Conservation (phyloP, 345 rosid genomes). For the Limnanthes douglasii region DNA sequence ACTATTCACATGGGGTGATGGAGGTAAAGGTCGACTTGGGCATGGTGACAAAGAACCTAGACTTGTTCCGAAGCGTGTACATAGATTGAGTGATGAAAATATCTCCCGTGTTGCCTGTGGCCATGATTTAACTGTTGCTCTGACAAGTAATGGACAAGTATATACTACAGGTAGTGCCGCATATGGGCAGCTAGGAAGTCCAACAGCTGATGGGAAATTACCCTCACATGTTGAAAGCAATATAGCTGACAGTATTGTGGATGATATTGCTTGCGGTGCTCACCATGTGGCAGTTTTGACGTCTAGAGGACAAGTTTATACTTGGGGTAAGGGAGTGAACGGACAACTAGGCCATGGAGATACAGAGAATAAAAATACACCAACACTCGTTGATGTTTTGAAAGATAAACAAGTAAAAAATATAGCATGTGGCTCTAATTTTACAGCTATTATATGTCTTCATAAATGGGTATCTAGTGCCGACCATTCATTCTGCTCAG, state of each 20-base stretch:
- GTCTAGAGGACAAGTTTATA: slow-evolving; percentile 51
- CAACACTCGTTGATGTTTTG: slow-evolving; percentile 39
- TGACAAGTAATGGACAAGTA: slow-evolving; percentile 49
- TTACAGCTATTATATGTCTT: slow-evolving; percentile 60
- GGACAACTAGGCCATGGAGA: slow-evolving; percentile 91
- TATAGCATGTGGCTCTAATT: slow-evolving; percentile 63
- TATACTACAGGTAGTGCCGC: slow-evolving; percentile 68
- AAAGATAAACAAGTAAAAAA: slow-evolving; percentile 65
- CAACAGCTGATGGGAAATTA: slow-evolving; percentile 30
- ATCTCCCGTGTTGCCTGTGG: slow-evolving; percentile 66
- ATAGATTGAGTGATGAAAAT: slow-evolving; percentile 22
- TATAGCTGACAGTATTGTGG: slow-evolving; percentile 28
- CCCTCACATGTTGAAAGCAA: slow-evolving; percentile 52
- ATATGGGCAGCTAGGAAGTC: slow-evolving; percentile 71
- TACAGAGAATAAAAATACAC: slow-evolving; percentile 31
- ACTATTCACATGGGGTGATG: slow-evolving; percentile 88
- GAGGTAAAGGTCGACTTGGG: slow-evolving; percentile 61
- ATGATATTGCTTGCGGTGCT: slow-evolving; percentile 75
- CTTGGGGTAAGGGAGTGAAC: slow-evolving; percentile 75
- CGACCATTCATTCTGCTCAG: slow-evolving; percentile 67
- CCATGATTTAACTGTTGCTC: slow-evolving; percentile 49
- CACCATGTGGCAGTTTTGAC: slow-evolving; percentile 67
- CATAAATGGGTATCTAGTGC: slow-evolving; percentile 54
- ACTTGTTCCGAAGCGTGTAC: slow-evolving; percentile 44
- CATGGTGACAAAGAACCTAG: slow-evolving; percentile 56